Evolutionary conservation across 148 eudicot genomes (phyloP).

Genomic region (Beta vulgaris): DNA sequence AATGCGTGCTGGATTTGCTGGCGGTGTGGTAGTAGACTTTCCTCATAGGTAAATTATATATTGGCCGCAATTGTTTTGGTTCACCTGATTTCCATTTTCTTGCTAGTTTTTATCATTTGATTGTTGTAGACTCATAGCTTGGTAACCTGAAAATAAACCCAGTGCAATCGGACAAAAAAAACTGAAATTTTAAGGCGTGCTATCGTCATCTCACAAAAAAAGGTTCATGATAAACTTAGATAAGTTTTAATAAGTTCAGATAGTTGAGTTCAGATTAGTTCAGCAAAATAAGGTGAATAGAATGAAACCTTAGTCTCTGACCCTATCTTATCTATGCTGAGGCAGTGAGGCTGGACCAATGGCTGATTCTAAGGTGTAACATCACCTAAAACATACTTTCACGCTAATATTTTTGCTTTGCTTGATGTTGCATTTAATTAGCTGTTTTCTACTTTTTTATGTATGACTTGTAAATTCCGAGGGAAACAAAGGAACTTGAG

Average conservation of each 20-base stretch:
- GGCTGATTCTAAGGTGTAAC: not conserved
- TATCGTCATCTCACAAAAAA: no score
- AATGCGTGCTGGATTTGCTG: conserved; percentile 96
- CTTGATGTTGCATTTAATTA: not conserved
- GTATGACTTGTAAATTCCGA: not conserved
- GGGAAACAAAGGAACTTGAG: not conserved
- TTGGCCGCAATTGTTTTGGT: not conserved
- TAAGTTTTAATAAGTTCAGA: no score
- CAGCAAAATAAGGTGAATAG: no score
- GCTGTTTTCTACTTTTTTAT: not conserved
- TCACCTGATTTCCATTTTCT: not conserved
- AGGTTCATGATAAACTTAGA: no score
- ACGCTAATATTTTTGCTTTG: not conserved
- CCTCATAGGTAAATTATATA: conserved; percentile 70
- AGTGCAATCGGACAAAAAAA: not conserved
- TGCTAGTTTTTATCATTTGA: no score
- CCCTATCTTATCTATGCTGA: no score
- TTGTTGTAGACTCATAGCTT: no score
- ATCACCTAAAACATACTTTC: not conserved
- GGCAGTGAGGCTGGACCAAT: no score
- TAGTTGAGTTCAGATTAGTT: no score
- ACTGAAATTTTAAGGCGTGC: no score
- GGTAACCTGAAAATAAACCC: not conserved
- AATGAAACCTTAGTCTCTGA: no score
- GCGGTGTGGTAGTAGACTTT: conserved; percentile 91